Percentiles rank a stretch among this genome's conserved stretches.
These are phyloP conservation scores for Salix purpurea DNA, from an alignment of 345 rosid genomes.

Conservation along the genomic window DNA sequence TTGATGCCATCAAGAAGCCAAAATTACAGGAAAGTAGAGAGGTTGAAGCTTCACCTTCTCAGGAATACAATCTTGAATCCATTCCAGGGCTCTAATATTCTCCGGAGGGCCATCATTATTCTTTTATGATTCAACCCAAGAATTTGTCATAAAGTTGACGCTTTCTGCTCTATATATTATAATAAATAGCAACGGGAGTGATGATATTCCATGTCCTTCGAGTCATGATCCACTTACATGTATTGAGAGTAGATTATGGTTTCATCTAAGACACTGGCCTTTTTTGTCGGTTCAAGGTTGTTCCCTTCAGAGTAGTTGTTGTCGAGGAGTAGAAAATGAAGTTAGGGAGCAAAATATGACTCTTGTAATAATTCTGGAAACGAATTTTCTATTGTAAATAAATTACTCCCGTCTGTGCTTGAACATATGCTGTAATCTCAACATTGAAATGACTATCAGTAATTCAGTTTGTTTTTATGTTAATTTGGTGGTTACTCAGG, in stretches of 20 bases:
- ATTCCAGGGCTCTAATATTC: conserved; percentile 71
- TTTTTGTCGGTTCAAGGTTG: background rate
- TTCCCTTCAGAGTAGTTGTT: background rate
- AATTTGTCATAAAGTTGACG: conserved; percentile 5
- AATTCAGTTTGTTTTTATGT: background rate
- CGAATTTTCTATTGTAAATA: conserved; percentile 4
- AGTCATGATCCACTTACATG: background rate
- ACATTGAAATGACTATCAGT: background rate
- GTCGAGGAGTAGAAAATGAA: background rate
- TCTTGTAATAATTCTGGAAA: background rate
- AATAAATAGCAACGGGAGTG: background rate
- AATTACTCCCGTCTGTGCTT: background rate
- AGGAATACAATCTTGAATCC: conserved; percentile 85
- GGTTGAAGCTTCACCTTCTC: conserved; percentile 39
- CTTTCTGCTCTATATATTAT: background rate
- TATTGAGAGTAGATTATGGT: background rate
- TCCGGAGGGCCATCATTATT: conserved; percentile 18
- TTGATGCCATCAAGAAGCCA: conserved; percentile 59
- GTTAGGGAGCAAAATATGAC: background rate
- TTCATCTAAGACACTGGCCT: background rate
- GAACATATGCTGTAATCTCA: background rate
- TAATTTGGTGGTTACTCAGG: background rate
- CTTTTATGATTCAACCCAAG: background rate
- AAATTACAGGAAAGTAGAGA: conserved; percentile 49
- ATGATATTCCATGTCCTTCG: background rate